Conservation (phyloP, 148 eudicot genomes). For the Fagopyrum homotropicum region DNA sequence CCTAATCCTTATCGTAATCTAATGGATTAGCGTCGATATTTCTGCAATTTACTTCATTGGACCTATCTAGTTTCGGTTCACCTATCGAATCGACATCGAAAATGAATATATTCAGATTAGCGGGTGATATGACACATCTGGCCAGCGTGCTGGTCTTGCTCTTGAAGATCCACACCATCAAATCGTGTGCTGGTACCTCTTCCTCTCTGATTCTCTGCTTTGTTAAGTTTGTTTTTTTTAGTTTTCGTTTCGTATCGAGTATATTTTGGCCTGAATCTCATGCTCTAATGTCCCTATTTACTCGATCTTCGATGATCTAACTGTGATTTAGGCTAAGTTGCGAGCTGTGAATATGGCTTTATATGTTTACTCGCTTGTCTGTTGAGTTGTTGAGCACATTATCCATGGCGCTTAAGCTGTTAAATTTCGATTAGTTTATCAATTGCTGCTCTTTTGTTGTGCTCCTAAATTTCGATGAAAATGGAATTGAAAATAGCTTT, state of each 20-base stretch:
- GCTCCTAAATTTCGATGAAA: neutral
- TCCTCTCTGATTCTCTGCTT: neutral
- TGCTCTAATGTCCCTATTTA: neutral
- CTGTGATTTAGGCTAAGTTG: neutral
- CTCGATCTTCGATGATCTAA: neutral
- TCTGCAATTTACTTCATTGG: neutral
- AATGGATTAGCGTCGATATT: neutral
- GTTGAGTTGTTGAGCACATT: neutral
- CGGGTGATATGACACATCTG: conserved; percentile 92
- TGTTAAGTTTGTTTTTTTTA: neutral
- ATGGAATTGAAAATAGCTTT: neutral
- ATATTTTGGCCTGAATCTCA: neutral
- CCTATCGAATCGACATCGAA: neutral
- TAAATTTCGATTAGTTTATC: neutral
- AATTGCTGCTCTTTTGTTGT: neutral
- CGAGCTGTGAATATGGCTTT: neutral
- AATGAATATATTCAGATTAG: conserved; percentile 88
- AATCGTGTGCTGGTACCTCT: conserved; percentile 76
- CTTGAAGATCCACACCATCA: conserved; percentile 92
- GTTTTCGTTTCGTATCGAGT: neutral
- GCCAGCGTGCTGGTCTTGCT: conserved; percentile 88
- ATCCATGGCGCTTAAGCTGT: neutral
- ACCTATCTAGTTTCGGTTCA: neutral
- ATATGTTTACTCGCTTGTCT: neutral
- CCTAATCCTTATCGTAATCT: neutral